Base-by-base conservation (phyloP, 352 stramenopile genomes). In the Pythium utonaiense region DNA sequence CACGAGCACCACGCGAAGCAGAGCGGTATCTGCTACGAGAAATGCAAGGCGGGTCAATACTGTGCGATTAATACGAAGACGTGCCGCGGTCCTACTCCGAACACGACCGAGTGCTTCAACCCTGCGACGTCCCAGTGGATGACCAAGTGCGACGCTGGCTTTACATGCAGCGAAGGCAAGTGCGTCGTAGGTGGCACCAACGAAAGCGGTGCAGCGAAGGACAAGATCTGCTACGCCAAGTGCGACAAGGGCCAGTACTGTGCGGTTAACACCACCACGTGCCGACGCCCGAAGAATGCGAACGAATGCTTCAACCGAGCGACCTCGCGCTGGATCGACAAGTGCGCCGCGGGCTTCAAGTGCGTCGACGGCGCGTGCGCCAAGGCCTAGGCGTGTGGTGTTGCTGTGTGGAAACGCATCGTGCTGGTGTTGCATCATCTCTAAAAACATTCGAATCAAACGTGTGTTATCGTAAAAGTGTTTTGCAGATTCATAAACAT, bases 171-270 rank as follows among this genome's bases (percentile, higher is more conserved):
- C 30, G 17, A 40, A 21, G 47, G 56, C 42, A 62, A 62, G 56
- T 62, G 56, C 27, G 56, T 56, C n/a, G n/a, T n/a, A n/a, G n/a
- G n/a, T n/a, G n/a, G n/a, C n/a, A n/a, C n/a, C n/a, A n/a, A n/a
- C n/a, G n/a, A n/a, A n/a, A n/a, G n/a, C n/a, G n/a, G n/a, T n/a
- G n/a, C n/a, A n/a, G n/a, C n/a, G 38, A 62, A 56, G 27, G 54
- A 67, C 2, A 44, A 52, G n/a, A 69, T 78, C 57, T 82, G 73
- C 57, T 82, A 77, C 51, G 73, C 77, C 28, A 47, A 44, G 30
- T 77, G 70, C 53, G 33, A 59, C 10, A 65, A 67, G 45, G 63
- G 70, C 60, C 72, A 77, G 64, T 75, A 75, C 58, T 80, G 72
- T 47, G 69, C 73, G 38, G 62, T 62, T 30, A 64, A 64, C 33